Base-by-base conservation (phyloP, 1,139 yeast species). In the Suhomyces maxii region DNA sequence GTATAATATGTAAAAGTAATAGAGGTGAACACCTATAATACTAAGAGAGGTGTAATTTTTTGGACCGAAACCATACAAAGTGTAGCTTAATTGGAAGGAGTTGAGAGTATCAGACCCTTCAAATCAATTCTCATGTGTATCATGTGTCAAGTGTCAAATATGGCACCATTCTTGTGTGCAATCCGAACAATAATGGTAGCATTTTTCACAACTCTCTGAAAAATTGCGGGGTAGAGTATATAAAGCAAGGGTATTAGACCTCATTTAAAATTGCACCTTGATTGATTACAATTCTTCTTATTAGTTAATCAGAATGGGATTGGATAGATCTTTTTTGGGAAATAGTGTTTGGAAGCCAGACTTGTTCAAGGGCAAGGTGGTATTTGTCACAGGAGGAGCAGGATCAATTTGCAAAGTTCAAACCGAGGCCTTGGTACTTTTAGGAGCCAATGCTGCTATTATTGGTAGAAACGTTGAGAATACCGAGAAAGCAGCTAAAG, bases 341-440 rank as follows among this genome's bases (percentile, higher is more conserved):
- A 53, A 56, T 26, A 57, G 71, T 9, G 54, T 58, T 26, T 74
- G 77, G 78, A 84, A 83, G 54, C 77, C 83, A 1, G 84, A 80
- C 53, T 55, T 89, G 34, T 89, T 89, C 68, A 72, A 80, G 47
- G 95, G 89, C 23, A 90, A 89, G 64, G 96, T 89, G 12, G 63
- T 54, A 25, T 61, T 63, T 46, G 65, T 61, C 46, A 61, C 67
- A 3, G 67, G 67, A 8, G 67, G 67, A 10, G 67, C 66, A 11
- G 65, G 66, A 12, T 54, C 65, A 41, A 60, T 63, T 41, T 63
- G 67, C 45, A 50, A 60, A 37, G 65, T 59, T 8, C 67, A 63
- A 40, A 58, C 64, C 26, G 67, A 63, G 43, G 66, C 66, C 2
- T 33, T 61, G 57, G 59, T 63, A 25, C 58, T 62, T 30, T 56